A percentile compares a stretch with the other conserved stretches of the same genome.
Evolutionary conservation across 2,329 filamentous ascomycete species (phyloP).

Genomic region (Helminthosporium solani): DNA sequence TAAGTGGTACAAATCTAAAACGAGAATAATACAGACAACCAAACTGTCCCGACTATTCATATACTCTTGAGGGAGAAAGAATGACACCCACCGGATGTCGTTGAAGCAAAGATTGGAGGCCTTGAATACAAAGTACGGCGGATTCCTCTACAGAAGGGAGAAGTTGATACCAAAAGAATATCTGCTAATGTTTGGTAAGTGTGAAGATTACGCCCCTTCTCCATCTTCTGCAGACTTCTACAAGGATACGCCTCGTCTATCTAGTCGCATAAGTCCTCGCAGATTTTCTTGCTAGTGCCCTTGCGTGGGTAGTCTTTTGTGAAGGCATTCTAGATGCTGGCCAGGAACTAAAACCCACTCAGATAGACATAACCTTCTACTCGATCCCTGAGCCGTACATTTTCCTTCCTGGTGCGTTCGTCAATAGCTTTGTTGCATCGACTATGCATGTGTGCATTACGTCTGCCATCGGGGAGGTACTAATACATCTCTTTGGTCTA

Average conservation of each 20-base stretch:
- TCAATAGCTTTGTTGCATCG: constrained; percentile 68
- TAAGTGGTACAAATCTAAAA: neutral
- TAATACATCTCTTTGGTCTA: constrained; percentile 48
- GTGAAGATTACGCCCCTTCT: constrained; percentile 46
- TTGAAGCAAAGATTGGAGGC: constrained; percentile 7
- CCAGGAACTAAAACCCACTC: constrained; percentile 37
- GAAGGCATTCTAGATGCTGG: constrained; percentile 62
- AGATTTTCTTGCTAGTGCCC: constrained; percentile 50
- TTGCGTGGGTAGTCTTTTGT: constrained; percentile 40
- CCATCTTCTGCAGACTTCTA: constrained; percentile 61
- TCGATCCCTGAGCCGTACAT: constrained; percentile 66
- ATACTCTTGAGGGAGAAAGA: constrained; percentile 3
- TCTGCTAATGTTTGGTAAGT: neutral
- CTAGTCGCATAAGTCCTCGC: constrained; percentile 55
- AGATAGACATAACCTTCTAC: constrained; percentile 59
- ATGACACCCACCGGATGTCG: constrained; percentile 1
- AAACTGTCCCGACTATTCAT: constrained; percentile 1
- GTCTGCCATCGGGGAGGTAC: constrained; percentile 60
- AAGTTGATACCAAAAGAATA: neutral
- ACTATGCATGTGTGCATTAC: constrained; percentile 69
- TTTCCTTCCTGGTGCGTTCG: constrained; percentile 66
- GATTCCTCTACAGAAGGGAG: neutral
- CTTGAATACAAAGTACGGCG: constrained; percentile 1
- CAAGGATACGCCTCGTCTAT: constrained; percentile 53
- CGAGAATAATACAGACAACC: neutral